Percentiles rank a stretch among this genome's conserved stretches.
Conservation (phyloP, 495 filamentous ascomycete genomes). For the Hypoxylon rickii region DNA sequence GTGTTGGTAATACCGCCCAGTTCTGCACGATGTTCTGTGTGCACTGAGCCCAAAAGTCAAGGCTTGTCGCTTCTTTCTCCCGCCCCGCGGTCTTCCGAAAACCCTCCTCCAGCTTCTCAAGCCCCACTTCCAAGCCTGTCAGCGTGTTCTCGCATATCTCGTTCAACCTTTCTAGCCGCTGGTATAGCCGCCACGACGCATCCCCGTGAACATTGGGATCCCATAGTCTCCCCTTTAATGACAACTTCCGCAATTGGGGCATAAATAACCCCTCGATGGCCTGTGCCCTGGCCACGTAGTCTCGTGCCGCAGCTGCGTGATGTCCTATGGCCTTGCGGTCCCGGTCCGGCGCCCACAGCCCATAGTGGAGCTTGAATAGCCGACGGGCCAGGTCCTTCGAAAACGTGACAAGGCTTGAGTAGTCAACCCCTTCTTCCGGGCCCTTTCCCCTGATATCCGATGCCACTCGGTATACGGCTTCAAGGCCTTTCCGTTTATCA, state of each 20-base stretch:
- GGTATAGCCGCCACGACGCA: neutral
- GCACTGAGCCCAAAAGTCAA: neutral
- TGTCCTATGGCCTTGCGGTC: neutral
- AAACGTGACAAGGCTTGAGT: too few species aligned
- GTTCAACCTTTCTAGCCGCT: neutral
- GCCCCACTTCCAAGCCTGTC: neutral
- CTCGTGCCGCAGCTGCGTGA: neutral
- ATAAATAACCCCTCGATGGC: neutral
- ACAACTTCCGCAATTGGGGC: neutral
- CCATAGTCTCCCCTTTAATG: neutral
- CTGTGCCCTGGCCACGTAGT: neutral
- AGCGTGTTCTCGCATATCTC: neutral
- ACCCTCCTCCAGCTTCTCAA: neutral
- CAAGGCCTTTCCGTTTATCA: too few species aligned
- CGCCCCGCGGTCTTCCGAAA: neutral
- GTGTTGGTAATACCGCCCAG: neutral
- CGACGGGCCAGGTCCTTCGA: neutral
- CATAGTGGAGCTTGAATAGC: neutral
- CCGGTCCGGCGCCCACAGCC: neutral
- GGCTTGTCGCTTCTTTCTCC: neutral
- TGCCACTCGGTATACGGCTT: too few species aligned
- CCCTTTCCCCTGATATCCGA: too few species aligned
- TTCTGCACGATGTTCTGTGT: neutral
- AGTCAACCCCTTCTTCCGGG: too few species aligned
- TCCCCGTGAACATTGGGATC: neutral